Evolutionary conservation across 2,329 filamentous ascomycete genomes (phyloP).

Genomic region (Lojkania enalia): DNA sequence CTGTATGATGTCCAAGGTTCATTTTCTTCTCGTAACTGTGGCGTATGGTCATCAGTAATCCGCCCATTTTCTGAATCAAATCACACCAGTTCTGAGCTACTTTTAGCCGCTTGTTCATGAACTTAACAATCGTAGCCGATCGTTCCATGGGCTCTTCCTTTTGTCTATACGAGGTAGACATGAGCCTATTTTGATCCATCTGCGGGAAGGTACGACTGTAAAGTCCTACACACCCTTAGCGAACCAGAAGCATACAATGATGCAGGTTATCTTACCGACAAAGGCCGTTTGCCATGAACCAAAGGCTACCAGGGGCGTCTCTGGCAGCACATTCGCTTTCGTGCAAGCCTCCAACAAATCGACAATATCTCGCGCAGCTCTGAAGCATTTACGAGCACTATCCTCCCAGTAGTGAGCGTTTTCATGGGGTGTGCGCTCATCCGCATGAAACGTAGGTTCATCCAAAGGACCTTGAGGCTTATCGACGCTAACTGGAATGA

Average conservation of each 20-base stretch:
- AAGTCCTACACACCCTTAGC: constrained; percentile 1
- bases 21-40: too few species aligned
- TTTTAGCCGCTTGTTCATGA: too few species aligned
- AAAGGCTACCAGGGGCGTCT: constrained; percentile 70
- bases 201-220: constrained; percentile 7
- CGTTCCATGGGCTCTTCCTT: too few species aligned
- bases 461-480: constrained; percentile 63
- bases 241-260: not conserved
- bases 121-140: too few species aligned
- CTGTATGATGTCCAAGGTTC: too few species aligned
- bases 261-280: constrained; percentile 46
- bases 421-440: too few species aligned
- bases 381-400: constrained; percentile 65
- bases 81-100: too few species aligned
- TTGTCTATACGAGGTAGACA: too few species aligned
- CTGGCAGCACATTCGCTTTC: constrained; percentile 62
- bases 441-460: constrained; percentile 54
- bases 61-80: too few species aligned
- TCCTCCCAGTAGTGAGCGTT: constrained; percentile 60
- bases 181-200: constrained; percentile 7
- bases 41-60: too few species aligned
- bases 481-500: constrained; percentile 59
- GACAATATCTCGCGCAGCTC: constrained; percentile 64
- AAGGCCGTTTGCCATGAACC: constrained; percentile 69
- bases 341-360: constrained; percentile 66